Evolutionary conservation across 1,284 basidiomycete species (phyloP).

Genomic region (Ustilago sp.): DNA sequence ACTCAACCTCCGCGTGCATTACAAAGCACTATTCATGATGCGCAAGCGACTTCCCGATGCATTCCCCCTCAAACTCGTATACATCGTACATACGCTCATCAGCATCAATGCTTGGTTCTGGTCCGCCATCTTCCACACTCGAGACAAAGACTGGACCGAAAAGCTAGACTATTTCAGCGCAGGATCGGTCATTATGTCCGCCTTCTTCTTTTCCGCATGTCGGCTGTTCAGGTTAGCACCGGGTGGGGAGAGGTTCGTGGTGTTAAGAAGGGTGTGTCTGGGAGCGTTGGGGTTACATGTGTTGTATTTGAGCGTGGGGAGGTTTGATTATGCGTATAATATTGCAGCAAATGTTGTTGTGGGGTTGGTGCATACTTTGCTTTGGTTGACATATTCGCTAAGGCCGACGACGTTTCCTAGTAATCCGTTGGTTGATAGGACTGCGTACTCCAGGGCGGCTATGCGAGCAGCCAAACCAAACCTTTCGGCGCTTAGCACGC

Average conservation of each 20-base stretch:
- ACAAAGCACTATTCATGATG: slow-evolving; percentile 48
- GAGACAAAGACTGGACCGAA: slow-evolving; percentile 88
- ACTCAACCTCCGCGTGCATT: slow-evolving; percentile 78
- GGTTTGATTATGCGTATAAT: slow-evolving; percentile 97
- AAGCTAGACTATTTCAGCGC: slow-evolving; percentile 96
- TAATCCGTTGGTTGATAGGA: slow-evolving; percentile 49
- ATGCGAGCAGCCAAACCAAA: slow-evolving; percentile 74
- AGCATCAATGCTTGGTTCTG: slow-evolving; percentile 94
- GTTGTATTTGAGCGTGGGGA: slow-evolving; percentile 79
- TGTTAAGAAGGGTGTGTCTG: slow-evolving; percentile 44
- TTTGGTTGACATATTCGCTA: slow-evolving; percentile 77
- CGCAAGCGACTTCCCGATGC: slow-evolving; percentile 54
- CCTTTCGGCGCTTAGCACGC: slow-evolving; percentile 32
- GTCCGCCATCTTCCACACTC: slow-evolving; percentile 90
- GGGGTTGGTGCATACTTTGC: slow-evolving; percentile 77
- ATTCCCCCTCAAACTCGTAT: slow-evolving; percentile 76
- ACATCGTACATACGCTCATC: slow-evolving; percentile 77
- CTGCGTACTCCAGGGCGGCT: slow-evolving; percentile 44
- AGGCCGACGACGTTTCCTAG: slow-evolving; percentile 49
- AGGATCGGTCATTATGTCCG: slow-evolving; percentile 78
- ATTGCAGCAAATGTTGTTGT: slow-evolving; percentile 85
- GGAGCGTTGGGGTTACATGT: slow-evolving; percentile 74
- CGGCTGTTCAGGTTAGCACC: slow-evolving; percentile 67
- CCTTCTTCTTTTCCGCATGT: slow-evolving; percentile 75
- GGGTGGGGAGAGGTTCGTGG: slow-evolving; percentile 33